phyloP scores from a whole-genome alignment of 192 early-diverging fungal species.

The Linnemannia exigua region DNA sequence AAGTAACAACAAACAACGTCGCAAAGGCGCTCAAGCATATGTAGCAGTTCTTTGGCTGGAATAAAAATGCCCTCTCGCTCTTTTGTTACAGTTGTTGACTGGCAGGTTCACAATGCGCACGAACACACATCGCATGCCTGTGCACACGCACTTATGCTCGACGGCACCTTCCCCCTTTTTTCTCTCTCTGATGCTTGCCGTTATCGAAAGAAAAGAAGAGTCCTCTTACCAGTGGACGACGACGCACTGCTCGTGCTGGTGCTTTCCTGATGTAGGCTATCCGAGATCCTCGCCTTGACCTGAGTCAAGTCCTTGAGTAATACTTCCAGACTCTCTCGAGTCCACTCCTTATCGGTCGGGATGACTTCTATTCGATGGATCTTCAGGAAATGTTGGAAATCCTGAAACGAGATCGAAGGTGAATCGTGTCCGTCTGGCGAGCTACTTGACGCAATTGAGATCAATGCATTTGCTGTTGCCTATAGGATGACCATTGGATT shows the following conservation, averaged over 20 bases:
- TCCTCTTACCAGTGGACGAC: not conserved
- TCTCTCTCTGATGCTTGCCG: not conserved
- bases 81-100: too few species aligned
- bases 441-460: slow-evolving; percentile 46
- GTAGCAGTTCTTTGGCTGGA: not conserved
- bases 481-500: not conserved
- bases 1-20: not conserved
- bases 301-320: slow-evolving; percentile 44
- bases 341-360: slow-evolving; percentile 46
- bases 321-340: slow-evolving; percentile 38
- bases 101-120: slow-evolving; percentile 1
- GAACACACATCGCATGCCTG: not conserved
- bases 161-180: not conserved
- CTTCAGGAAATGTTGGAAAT: slow-evolving; percentile 54
- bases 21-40: not conserved
- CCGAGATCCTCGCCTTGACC: slow-evolving; percentile 34
- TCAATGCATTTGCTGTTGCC: slow-evolving; percentile 47
- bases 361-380: slow-evolving; percentile 58
- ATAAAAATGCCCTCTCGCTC: not conserved
- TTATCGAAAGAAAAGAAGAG: not conserved
- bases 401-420: slow-evolving; percentile 54
- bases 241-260: not conserved
- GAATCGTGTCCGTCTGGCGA: slow-evolving; percentile 40
- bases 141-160: not conserved
- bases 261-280: slow-evolving; percentile 42